Evolutionary conservation across 495 filamentous ascomycete genomes (phyloP).

Genomic region (Wilcoxina mikolae): DNA sequence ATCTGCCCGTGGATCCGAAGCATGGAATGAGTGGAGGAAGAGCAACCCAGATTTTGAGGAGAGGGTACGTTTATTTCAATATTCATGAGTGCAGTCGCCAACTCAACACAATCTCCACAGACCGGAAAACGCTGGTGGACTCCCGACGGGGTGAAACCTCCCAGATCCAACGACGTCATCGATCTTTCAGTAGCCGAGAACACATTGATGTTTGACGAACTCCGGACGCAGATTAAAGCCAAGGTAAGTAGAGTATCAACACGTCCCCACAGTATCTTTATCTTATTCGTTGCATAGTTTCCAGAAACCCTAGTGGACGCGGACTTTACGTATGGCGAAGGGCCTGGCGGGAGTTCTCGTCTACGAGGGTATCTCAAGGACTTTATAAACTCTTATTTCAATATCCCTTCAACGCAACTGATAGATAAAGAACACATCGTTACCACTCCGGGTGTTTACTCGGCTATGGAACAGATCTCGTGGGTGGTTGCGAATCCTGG

Average conservation of each 20-base stretch:
- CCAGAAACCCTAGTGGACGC: background rate
- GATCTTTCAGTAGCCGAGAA: constrained; percentile 11
- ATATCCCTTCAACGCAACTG: background rate
- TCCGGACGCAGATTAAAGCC: constrained; percentile 1
- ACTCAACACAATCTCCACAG: no score
- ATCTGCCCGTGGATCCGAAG: no score
- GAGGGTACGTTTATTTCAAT: no score
- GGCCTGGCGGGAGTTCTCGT: background rate
- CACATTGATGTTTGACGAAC: constrained; percentile 8
- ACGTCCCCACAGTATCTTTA: background rate
- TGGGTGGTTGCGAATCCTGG: background rate
- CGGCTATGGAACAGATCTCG: background rate
- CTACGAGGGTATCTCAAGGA: background rate
- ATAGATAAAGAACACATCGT: background rate
- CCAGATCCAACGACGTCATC: no score
- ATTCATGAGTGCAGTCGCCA: no score
- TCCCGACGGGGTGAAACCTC: no score
- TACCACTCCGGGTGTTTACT: background rate
- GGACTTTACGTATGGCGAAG: background rate
- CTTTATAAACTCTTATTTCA: background rate
- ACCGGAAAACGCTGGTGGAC: no score
- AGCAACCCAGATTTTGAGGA: no score
- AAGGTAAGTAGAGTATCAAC: background rate
- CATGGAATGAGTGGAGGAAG: no score
- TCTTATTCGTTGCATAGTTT: background rate